Evolutionary conservation across 2,329 filamentous ascomycete genomes (phyloP).

Genomic region (Sporothrix curviconia): DNA sequence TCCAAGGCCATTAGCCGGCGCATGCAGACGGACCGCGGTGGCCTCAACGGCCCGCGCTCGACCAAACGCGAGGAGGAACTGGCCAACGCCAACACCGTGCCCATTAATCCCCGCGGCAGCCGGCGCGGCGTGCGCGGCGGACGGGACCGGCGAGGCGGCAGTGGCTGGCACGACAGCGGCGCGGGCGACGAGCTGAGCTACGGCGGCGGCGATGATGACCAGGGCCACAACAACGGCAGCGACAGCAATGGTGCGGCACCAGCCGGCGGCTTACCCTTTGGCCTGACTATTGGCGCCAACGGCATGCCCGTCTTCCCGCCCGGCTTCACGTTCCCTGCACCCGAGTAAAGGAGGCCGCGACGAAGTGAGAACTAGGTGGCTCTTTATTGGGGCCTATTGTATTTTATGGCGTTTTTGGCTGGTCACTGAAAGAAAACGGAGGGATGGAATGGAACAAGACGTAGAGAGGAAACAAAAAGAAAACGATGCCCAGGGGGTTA

Average conservation of each 20-base stretch:
- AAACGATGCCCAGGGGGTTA: too few relatives aligned
- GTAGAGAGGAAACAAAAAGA: too few relatives aligned
- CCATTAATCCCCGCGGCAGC: conserved; percentile 11
- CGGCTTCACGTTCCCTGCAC: conserved; percentile 33
- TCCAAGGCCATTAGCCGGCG: conserved; percentile 75
- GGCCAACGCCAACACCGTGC: conserved; percentile 6
- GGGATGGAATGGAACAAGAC: too few relatives aligned
- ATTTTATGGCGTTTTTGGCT: background rate
- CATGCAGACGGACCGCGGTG: conserved; percentile 63
- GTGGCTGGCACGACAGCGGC: conserved; percentile 21
- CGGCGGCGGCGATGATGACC: conserved; percentile 16
- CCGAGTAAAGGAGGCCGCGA: conserved; percentile 13
- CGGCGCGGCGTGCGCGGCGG: conserved; percentile 17
- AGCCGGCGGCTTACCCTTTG: conserved; percentile 35
- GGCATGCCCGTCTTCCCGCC: conserved; percentile 46
- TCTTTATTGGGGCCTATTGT: background rate
- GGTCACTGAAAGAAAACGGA: too few relatives aligned
- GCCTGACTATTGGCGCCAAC: conserved; percentile 39
- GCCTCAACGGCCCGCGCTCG: conserved; percentile 58
- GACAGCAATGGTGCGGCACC: conserved; percentile 20
- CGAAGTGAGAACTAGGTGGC: background rate
- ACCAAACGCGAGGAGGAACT: conserved; percentile 37
- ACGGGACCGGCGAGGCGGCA: background rate
- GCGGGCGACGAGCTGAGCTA: conserved; percentile 20
- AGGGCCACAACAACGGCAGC: conserved; percentile 23